A percentile compares a stretch with the other conserved stretches of the same genome.
phyloP scores from a whole-genome alignment of 2,329 filamentous ascomycete species.

The Botrytis porri region DNA sequence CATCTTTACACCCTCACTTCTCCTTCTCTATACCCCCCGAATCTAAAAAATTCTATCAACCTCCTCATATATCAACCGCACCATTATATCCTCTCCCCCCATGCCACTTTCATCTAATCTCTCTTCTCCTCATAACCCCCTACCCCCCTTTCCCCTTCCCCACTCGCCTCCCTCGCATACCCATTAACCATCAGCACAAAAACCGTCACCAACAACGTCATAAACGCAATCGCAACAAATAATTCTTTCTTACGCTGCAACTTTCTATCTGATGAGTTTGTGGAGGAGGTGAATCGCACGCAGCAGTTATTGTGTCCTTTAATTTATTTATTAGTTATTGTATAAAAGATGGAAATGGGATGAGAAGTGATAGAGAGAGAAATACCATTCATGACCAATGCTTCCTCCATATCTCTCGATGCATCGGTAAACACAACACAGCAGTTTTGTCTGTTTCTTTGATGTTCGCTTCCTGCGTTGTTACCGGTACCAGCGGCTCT shows the following conservation, averaged over 20 bases:
- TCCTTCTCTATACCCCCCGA: background rate
- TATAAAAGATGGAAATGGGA: background rate
- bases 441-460: conserved; percentile 26
- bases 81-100: background rate
- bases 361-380: background rate
- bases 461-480: background rate
- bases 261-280: background rate
- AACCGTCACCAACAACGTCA: background rate
- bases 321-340: no score
- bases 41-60: background rate
- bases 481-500: background rate
- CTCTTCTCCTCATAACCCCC: background rate
- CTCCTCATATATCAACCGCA: background rate
- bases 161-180: background rate
- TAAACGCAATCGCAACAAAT: background rate
- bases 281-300: conserved; percentile 20
- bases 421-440: conserved; percentile 33
- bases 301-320: conserved; percentile 29
- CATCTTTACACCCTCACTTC: background rate
- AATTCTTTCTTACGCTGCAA: background rate
- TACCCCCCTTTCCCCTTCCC: background rate
- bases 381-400: conserved; percentile 6
- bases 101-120: background rate
- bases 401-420: conserved; percentile 27
- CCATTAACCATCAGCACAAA: background rate